These are phyloP conservation scores for Apophysomyces variabilis DNA, from an alignment of 371 early-diverging fungal species.

Conservation along the genomic window DNA sequence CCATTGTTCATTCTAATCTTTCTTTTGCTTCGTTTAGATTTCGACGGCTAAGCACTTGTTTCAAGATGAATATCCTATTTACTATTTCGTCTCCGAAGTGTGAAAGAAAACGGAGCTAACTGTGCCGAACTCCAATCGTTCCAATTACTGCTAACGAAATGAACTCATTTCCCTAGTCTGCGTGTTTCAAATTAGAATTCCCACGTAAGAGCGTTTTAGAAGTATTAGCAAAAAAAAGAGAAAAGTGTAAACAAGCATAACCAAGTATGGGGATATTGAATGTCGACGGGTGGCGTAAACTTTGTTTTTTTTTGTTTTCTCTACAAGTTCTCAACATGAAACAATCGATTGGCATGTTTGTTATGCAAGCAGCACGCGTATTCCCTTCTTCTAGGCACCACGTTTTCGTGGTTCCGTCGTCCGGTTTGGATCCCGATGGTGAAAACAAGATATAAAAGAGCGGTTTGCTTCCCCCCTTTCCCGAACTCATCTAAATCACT, in stretches of 20 bases:
- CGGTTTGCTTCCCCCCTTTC: not conserved
- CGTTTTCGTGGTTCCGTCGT: not conserved
- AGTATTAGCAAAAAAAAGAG: not conserved
- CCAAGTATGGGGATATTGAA: constrained; percentile 11
- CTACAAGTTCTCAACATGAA: constrained; percentile 2
- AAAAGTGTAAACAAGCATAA: not conserved
- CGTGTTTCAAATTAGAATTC: constrained; percentile 6
- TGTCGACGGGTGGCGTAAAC: constrained; percentile 12
- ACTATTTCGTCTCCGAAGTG: not conserved
- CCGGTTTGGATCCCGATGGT: constrained; percentile 6
- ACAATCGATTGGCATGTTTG: constrained; percentile 11
- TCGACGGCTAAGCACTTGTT: not conserved
- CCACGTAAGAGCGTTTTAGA: constrained; percentile 5
- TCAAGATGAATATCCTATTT: not conserved
- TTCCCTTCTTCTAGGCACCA: not conserved
- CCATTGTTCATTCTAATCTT: not conserved
- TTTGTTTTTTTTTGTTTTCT: not conserved
- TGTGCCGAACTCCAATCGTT: no score
- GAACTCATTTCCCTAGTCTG: not conserved
- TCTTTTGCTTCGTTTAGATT: not conserved
- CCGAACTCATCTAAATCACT: not conserved
- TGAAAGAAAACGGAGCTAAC: no score
- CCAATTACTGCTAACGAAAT: no score
- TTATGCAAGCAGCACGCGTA: constrained; percentile 4
- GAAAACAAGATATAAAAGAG: constrained; percentile 1